Evolutionary conservation across 768 basidiomycete genomes (phyloP).

Genomic region (Clitopilus passeckerianus): DNA sequence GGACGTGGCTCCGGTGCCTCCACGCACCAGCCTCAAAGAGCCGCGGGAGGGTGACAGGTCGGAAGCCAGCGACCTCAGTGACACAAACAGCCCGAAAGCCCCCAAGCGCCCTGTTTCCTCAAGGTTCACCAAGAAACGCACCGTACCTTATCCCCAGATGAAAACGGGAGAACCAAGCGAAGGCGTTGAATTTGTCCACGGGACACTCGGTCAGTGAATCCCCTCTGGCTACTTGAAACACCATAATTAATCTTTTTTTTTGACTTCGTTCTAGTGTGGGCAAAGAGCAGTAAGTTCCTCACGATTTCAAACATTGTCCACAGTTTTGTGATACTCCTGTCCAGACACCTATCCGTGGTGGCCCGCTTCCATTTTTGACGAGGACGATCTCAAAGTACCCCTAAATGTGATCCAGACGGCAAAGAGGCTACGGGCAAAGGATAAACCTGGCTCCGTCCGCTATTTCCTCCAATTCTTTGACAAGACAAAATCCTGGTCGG

Average conservation of each 20-base stretch:
- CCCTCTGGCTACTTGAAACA: too few relatives aligned
- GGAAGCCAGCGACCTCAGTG: not conserved
- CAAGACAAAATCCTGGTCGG: conserved; percentile 57
- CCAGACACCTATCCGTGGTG: conserved; percentile 81
- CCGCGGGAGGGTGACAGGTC: not conserved
- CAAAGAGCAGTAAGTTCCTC: conserved; percentile 56
- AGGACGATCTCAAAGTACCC: conserved; percentile 57
- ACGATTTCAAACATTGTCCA: not conserved
- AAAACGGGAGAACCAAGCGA: conserved; percentile 9
- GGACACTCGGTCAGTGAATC: conserved; percentile 55
- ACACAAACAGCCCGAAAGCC: not conserved
- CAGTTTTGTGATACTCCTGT: conserved; percentile 3
- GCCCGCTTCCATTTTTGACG: conserved; percentile 75
- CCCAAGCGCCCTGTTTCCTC: not conserved
- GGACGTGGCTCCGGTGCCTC: not conserved
- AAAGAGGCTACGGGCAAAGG: conserved; percentile 26
- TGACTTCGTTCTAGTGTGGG: conserved; percentile 60
- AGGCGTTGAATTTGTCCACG: conserved; percentile 13
- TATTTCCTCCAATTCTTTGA: conserved; percentile 84
- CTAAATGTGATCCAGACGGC: conserved; percentile 22
- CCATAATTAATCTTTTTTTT: too few relatives aligned
- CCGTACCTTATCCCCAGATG: conserved; percentile 4
- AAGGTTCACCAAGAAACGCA: not conserved
- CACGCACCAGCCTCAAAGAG: not conserved
- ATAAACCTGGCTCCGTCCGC: conserved; percentile 29